phyloP scores from a whole-genome alignment of 176 grass and related monocot species.

The Tuctoria greenei region DNA sequence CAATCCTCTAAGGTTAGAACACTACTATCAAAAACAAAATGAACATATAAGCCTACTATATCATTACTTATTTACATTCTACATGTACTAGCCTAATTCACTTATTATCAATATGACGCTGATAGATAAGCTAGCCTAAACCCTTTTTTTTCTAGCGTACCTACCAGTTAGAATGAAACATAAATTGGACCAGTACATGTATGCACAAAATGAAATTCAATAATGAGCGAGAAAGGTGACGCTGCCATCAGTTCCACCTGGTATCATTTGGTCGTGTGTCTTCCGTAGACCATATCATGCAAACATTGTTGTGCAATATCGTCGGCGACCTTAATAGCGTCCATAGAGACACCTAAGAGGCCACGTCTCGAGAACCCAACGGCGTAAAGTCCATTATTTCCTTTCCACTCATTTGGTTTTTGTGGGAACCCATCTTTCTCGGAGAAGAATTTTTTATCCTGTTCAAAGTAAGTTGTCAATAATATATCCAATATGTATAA shows the following conservation, averaged over 20 bases:
- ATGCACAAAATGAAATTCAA: slow-evolving; percentile 22
- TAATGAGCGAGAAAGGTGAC: not conserved
- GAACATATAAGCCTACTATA: slow-evolving; percentile 22
- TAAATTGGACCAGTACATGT: slow-evolving; percentile 38
- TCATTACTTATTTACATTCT: slow-evolving; percentile 35
- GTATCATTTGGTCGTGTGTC: slow-evolving; percentile 12
- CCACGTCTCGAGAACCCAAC: slow-evolving; percentile 74
- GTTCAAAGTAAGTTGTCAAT: not conserved
- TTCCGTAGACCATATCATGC: slow-evolving; percentile 17
- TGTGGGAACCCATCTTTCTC: slow-evolving; percentile 77
- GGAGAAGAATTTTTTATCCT: slow-evolving; percentile 84
- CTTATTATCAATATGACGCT: not conserved
- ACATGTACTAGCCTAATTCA: slow-evolving; percentile 42
- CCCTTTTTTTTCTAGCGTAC: not conserved
- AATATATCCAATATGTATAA: not conserved
- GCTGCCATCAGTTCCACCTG: not conserved
- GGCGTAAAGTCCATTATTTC: slow-evolving; percentile 68
- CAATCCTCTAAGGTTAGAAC: slow-evolving; percentile 35
- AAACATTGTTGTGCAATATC: slow-evolving; percentile 51
- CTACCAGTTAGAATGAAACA: slow-evolving; percentile 12
- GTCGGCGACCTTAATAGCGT: slow-evolving; percentile 57
- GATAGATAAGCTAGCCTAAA: slow-evolving; percentile 11
- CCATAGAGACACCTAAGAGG: slow-evolving; percentile 62
- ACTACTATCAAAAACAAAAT: slow-evolving; percentile 27
- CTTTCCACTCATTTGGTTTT: slow-evolving; percentile 79